Conservation (phyloP, 2,329 filamentous ascomycete genomes). For the Fulvia fulva region DNA sequence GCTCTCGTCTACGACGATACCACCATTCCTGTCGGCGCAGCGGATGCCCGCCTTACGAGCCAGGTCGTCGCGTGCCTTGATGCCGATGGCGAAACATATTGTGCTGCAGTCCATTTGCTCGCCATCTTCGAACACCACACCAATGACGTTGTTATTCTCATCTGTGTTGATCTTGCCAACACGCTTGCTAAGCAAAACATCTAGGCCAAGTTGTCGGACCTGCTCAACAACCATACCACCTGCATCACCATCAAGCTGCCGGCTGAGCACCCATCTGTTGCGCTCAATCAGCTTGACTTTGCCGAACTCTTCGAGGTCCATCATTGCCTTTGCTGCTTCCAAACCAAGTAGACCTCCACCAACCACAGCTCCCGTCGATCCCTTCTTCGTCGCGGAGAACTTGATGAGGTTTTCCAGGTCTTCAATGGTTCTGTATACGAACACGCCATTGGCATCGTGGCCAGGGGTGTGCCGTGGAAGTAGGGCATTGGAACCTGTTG, state of each 20-base stretch:
- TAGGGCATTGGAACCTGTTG: slow-evolving; percentile 81
- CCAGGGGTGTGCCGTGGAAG: slow-evolving; percentile 70
- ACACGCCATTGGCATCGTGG: slow-evolving; percentile 75
- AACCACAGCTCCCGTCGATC: slow-evolving; percentile 69
- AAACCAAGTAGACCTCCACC: slow-evolving; percentile 81
- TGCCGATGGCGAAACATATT: slow-evolving; percentile 86
- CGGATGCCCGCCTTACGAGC: slow-evolving; percentile 66
- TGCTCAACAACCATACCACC: slow-evolving; percentile 79
- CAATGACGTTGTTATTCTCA: slow-evolving; percentile 63
- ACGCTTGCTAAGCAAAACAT: slow-evolving; percentile 72
- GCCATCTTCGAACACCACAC: slow-evolving; percentile 76
- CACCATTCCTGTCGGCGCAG: slow-evolving; percentile 68
- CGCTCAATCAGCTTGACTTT: slow-evolving; percentile 77
- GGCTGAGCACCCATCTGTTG: slow-evolving; percentile 75
- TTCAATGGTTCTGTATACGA: slow-evolving; percentile 82
- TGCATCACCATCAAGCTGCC: slow-evolving; percentile 78
- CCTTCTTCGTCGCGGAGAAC: slow-evolving; percentile 64
- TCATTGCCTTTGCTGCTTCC: slow-evolving; percentile 88
- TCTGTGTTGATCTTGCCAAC: slow-evolving; percentile 69
- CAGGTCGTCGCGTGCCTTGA: slow-evolving; percentile 75
- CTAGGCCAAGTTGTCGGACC: slow-evolving; percentile 71
- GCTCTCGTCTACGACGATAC: slow-evolving; percentile 65
- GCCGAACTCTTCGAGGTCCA: slow-evolving; percentile 71
- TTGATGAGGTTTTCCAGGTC: slow-evolving; percentile 74
- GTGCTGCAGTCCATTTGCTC: slow-evolving; percentile 72